Evolutionary conservation across 2,329 filamentous ascomycete species (phyloP).

Genomic region (Metarhizium brunneum): DNA sequence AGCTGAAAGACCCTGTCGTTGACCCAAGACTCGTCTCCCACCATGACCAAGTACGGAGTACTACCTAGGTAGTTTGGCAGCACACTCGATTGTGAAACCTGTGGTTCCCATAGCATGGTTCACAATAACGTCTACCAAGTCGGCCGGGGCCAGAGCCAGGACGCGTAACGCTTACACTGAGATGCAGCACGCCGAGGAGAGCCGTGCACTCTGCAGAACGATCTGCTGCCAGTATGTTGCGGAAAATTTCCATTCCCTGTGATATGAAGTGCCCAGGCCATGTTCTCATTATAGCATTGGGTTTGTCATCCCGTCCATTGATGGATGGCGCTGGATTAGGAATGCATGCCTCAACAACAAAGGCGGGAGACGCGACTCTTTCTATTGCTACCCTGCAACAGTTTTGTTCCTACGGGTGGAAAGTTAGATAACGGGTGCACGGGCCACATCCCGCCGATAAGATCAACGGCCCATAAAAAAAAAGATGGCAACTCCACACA

Average conservation of each 20-base stretch:
- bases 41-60: not conserved
- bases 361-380: too few species aligned
- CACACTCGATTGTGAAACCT: constrained; percentile 1
- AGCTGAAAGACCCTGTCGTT: not conserved
- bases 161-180: constrained; percentile 6
- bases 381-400: too few species aligned
- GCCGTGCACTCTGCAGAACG: constrained; percentile 3
- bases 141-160: too few species aligned
- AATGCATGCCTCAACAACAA: not conserved
- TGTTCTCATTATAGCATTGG: not conserved
- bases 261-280: not conserved
- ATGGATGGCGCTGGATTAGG: not conserved
- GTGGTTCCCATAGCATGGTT: constrained; percentile 3
- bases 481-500: not conserved
- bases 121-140: constrained; percentile 3
- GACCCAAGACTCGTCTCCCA: not conserved
- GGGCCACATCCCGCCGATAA: constrained; percentile 2
- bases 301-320: not conserved
- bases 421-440: constrained; percentile 2
- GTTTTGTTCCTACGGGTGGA: too few species aligned
- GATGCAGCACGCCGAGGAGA: constrained; percentile 4
- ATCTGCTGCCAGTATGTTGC: not conserved
- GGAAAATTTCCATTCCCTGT: constrained; percentile 1
- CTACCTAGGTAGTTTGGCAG: not conserved
- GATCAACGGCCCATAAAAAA: not conserved